These are phyloP conservation scores for Prunus padus DNA, from an alignment of 306 rosid species.

Conservation along the genomic window DNA sequence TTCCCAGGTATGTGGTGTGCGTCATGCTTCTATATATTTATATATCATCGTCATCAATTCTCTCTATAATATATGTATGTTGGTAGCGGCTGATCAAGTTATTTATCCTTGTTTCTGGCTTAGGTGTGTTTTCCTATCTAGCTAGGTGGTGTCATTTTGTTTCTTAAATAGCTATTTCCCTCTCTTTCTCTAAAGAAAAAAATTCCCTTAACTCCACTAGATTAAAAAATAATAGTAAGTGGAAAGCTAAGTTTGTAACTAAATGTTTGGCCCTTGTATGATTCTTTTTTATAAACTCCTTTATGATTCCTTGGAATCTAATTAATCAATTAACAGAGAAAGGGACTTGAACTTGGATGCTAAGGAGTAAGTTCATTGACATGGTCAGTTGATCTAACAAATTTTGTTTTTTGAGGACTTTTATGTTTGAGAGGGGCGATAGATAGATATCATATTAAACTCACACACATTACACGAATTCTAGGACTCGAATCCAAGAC, in stretches of 20 bases:
- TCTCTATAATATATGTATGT: neutral
- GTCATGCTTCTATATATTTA: neutral
- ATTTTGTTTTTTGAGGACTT: too few species aligned
- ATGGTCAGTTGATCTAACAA: too few species aligned
- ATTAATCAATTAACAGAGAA: neutral
- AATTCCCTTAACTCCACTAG: neutral
- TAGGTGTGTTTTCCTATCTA: neutral
- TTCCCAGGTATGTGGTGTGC: neutral
- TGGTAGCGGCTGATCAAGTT: neutral
- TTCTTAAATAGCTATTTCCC: neutral
- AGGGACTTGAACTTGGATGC: too few species aligned
- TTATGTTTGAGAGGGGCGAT: too few species aligned
- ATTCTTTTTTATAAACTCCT: too few species aligned
- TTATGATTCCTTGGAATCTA: neutral
- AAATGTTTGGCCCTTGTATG: neutral
- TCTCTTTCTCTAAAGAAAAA: neutral
- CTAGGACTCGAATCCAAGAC: accelerated
- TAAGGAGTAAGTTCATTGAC: too few species aligned
- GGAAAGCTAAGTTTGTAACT: slow-evolving; percentile 1
- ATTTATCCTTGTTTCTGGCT: neutral
- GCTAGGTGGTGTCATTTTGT: neutral
- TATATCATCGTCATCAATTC: neutral
- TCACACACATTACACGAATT: accelerated
- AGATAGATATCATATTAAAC: too few species aligned
- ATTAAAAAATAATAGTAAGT: neutral